A percentile compares a stretch with the other conserved stretches of the same genome.
phyloP scores from a whole-genome alignment of 148 eudicot genomes.

The Rhododendron ovatum region DNA sequence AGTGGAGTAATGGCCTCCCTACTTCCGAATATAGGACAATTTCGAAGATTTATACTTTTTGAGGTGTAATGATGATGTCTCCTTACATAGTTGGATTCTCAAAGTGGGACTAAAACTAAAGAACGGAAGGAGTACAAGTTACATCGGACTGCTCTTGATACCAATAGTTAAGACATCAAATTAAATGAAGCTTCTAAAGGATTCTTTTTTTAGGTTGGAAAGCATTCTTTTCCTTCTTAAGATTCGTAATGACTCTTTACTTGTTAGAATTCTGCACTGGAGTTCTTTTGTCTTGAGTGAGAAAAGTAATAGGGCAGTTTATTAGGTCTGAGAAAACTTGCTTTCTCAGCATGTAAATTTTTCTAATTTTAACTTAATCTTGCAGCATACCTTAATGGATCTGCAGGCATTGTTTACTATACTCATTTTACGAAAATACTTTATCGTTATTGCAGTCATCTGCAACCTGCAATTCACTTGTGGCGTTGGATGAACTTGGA shows the following conservation, averaged over 20 bases:
- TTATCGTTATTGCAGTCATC: slow-evolving; percentile 46
- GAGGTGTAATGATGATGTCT: not conserved
- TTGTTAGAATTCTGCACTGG: not conserved
- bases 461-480: slow-evolving; percentile 84
- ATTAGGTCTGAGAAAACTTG: not conserved
- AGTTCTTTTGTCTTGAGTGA: not conserved
- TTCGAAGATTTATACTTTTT: no score
- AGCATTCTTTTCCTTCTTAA: not conserved
- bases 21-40: not conserved
- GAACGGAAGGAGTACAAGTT: not conserved
- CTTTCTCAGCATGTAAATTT: not conserved
- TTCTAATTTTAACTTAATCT: not conserved
- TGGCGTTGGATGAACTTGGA: slow-evolving; percentile 98
- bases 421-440: not conserved
- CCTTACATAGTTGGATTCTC: not conserved
- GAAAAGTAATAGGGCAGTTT: not conserved
- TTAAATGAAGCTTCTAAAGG: not conserved
- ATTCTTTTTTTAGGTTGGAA: not conserved
- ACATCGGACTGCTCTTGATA: not conserved
- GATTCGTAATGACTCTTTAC: not conserved
- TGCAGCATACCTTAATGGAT: not conserved
- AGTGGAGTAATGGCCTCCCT: not conserved
- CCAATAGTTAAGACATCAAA: not conserved
- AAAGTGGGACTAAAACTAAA: not conserved
- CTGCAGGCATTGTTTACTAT: not conserved